A percentile compares a stretch with the other conserved stretches of the same genome.
Evolutionary conservation across 2,329 filamentous ascomycete genomes (phyloP).

Genomic region (Aspergillus tanneri): DNA sequence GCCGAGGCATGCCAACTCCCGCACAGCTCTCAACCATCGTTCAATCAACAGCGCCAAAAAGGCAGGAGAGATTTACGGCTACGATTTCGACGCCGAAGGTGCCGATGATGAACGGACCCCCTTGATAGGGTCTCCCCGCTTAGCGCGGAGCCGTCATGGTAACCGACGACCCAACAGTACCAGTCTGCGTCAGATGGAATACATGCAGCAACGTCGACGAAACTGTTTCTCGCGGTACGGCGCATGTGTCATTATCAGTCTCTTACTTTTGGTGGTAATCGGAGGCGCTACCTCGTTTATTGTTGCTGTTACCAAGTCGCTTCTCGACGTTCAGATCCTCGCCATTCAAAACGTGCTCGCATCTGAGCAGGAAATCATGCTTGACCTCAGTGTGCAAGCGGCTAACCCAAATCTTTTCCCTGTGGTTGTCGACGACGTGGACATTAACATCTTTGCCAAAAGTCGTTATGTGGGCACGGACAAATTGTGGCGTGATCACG

Average conservation of each 20-base stretch:
- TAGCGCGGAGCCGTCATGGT: conserved; percentile 56
- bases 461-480: conserved; percentile 78
- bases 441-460: conserved; percentile 92
- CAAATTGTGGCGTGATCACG: conserved; percentile 40
- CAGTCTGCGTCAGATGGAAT: conserved; percentile 69
- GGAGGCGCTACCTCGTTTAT: conserved; percentile 86
- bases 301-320: conserved; percentile 84
- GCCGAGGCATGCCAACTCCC: conserved; percentile 69
- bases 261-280: conserved; percentile 77
- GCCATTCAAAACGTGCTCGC: conserved; percentile 87
- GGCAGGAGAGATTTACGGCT: conserved; percentile 63
- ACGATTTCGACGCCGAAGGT: conserved; percentile 78
- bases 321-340: conserved; percentile 73
- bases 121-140: conserved; percentile 64
- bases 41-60: conserved; percentile 52
- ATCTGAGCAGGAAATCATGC: conserved; percentile 91
- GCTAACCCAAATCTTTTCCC: conserved; percentile 91
- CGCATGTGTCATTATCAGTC: conserved; percentile 80
- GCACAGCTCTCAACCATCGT: conserved; percentile 52
- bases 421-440: conserved; percentile 79
- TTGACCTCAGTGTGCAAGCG: conserved; percentile 83
- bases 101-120: conserved; percentile 89
- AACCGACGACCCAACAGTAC: conserved; percentile 55
- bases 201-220: conserved; percentile 64
- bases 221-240: conserved; percentile 73